Base-by-base conservation (phyloP, 1,284 basidiomycete species). In the Cryptococcus sp. region DNA sequence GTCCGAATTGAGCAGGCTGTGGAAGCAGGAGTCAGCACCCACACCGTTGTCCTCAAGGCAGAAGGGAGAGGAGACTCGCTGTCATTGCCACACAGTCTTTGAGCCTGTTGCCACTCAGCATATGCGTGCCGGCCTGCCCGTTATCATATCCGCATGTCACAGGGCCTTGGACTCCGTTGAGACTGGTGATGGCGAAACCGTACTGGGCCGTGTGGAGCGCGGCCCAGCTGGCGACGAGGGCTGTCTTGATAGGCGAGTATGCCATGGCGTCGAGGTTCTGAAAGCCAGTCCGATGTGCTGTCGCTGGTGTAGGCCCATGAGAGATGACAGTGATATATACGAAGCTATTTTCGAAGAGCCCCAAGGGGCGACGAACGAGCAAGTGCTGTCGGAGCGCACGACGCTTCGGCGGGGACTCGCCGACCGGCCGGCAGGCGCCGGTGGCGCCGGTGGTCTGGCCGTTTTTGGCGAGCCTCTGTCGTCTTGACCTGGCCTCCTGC, bases 1-100 rank as follows among this genome's bases (percentile, higher is more conserved):
- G 52, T 5, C 78, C 78, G 56, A 78, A 79, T 44, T 71, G 59
- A 0, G 67, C 37, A 2, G 65, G 49, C 72, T 72, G 45, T 0
- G 12, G 28, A 33, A 8, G 4, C 18, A 52, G 18, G 4, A 18
- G 35, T 46, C 45, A 39, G 39, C 35, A n/a, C n/a, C n/a, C 43
- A 35, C 28, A 28, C 21, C 18, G n/a, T 28, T 13, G 16, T 12
- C 16, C n/a, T 23, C 23, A 49, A 45, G 49, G 53, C 49, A 16
- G 5, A 38, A 15, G 8, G 44, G 16, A 8, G 37, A 21, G n/a
- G 8, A 1, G 0, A 62, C 70, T 50, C 46, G 70, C 70, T 1
- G 56, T 65, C 66, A 72, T 68, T 15, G 45, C 35, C 4, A 72
- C 58, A 52, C 70, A 72, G 24, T 60, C 57, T 12, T 49, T 57